Base-by-base conservation (phyloP, 768 basidiomycete species). In the Tricholoma sp. region DNA sequence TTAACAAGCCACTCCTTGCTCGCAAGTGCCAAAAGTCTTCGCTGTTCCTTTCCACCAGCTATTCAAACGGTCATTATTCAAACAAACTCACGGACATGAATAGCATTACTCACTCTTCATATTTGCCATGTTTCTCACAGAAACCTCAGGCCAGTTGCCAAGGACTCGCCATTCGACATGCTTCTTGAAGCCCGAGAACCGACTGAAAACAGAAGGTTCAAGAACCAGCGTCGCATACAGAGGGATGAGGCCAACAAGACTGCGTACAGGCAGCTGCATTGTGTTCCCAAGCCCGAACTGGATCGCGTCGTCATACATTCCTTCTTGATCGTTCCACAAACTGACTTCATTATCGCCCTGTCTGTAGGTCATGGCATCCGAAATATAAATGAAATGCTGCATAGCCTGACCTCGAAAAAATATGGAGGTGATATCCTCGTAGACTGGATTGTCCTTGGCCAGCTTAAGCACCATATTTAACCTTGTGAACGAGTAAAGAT, bases 151-250 rank as follows among this genome's bases (percentile, higher is more conserved):
- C n/a, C 95, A 76, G 71, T 98, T 90, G 65, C 97, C 85, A 52
- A 98, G 83, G 75, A 98, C n/a, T n/a, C n/a, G 98, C 97, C 97
- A 98, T 58, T 99, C 93, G 83, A 99, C 84, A 37, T 97, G 84
- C 74, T 98, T 98, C 77, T 93, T 98, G 81, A 99, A 99, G 1
- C 97, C 94, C 7, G 95, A 94, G 76, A 98, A 91, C 29, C 89
- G 84, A 65, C 93, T 92, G 63, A 99, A 80, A 28, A 87, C 83
- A 6, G 85, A 74, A 2, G 97, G 95, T 68, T 98, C 97, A 36
- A 99, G 79, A 1, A 96, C 94, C 20, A 98, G 78, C 0, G 95
- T 98, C 7, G 89, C 97, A 68, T 96, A 98, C 17, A 98, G 80
- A 1, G 97, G 97, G 58, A 99, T 98, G 56, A 99, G 81, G n/a